Conservation (phyloP, 371 early-diverging fungal genomes). For the Zancudomyces culisetae region DNA sequence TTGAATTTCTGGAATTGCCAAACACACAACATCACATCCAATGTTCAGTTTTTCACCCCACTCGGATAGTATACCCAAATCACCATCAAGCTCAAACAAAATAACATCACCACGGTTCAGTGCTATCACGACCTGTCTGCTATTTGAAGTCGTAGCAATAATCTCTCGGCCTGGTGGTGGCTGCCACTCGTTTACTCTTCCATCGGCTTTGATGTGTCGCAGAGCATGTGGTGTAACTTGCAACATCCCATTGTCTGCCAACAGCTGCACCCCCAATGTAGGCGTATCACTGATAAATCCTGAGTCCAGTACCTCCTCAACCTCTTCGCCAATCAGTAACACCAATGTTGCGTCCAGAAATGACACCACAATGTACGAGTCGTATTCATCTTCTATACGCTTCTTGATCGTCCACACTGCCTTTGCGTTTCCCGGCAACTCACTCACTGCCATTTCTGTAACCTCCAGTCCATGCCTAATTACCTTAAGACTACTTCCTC, state of each 20-base stretch:
- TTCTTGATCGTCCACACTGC: constrained; percentile 86
- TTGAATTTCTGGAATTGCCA: constrained; percentile 65
- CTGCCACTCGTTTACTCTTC: constrained; percentile 85
- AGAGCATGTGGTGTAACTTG: constrained; percentile 81
- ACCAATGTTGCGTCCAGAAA: constrained; percentile 86
- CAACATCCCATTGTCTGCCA: constrained; percentile 76
- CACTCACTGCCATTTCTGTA: constrained; percentile 73
- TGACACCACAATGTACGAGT: constrained; percentile 79
- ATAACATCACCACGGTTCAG: constrained; percentile 67
- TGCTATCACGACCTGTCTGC: constrained; percentile 65
- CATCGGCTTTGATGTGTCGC: constrained; percentile 67
- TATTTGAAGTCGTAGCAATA: constrained; percentile 57
- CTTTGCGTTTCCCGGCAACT: constrained; percentile 82
- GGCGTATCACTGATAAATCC: constrained; percentile 63
- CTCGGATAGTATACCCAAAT: constrained; percentile 67
- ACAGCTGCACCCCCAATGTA: constrained; percentile 63
- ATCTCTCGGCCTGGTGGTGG: constrained; percentile 56
- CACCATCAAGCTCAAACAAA: constrained; percentile 79
- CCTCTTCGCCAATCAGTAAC: constrained; percentile 80
- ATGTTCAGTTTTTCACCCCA: constrained; percentile 59
- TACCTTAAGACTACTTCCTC: constrained; percentile 63
- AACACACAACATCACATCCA: constrained; percentile 43
- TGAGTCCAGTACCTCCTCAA: constrained; percentile 83
- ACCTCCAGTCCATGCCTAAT: constrained; percentile 84
- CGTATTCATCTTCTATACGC: constrained; percentile 35